These are phyloP conservation scores for Tulasnella sp. DNA, from an alignment of 768 basidiomycete genomes.

Conservation along the genomic window DNA sequence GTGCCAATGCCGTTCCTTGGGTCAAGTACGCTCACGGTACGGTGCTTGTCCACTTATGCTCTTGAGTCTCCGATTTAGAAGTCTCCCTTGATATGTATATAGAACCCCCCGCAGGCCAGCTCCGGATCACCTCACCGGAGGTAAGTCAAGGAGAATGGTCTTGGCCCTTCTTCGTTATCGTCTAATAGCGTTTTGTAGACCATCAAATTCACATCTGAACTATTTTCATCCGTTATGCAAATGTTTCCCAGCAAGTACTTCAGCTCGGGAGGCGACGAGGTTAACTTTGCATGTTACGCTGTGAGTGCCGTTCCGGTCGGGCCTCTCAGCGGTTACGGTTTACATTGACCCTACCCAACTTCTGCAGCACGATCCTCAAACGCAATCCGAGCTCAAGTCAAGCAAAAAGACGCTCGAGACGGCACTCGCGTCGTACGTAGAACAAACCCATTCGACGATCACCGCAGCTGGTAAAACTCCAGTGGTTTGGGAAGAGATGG, in stretches of 20 bases:
- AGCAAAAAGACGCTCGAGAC: constrained; percentile 45
- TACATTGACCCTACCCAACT: too few relatives aligned
- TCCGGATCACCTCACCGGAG: constrained; percentile 52
- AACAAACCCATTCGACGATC: constrained; percentile 47
- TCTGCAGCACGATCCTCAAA: constrained; percentile 38
- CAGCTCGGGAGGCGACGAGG: constrained; percentile 62
- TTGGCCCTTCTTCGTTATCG: background rate
- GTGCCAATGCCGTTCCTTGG: constrained; percentile 31
- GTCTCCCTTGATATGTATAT: background rate
- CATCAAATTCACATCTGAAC: constrained; percentile 42
- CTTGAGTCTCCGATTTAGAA: too few relatives aligned
- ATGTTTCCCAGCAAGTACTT: constrained; percentile 51
- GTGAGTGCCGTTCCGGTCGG: constrained; percentile 10
- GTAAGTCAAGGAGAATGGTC: constrained; percentile 25
- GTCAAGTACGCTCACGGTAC: constrained; percentile 41
- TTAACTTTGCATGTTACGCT: constrained; percentile 56
- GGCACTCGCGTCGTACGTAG: constrained; percentile 52
- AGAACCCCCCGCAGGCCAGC: constrained; percentile 74
- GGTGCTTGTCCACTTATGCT: too few relatives aligned
- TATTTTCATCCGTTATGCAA: constrained; percentile 38
- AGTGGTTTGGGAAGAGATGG: constrained; percentile 80
- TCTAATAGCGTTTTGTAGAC: background rate
- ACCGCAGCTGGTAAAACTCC: constrained; percentile 52
- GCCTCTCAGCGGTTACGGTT: too few relatives aligned
- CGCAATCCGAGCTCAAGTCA: constrained; percentile 41